phyloP scores from a whole-genome alignment of 2,329 filamentous ascomycete species.

The Cordyceps javanica region DNA sequence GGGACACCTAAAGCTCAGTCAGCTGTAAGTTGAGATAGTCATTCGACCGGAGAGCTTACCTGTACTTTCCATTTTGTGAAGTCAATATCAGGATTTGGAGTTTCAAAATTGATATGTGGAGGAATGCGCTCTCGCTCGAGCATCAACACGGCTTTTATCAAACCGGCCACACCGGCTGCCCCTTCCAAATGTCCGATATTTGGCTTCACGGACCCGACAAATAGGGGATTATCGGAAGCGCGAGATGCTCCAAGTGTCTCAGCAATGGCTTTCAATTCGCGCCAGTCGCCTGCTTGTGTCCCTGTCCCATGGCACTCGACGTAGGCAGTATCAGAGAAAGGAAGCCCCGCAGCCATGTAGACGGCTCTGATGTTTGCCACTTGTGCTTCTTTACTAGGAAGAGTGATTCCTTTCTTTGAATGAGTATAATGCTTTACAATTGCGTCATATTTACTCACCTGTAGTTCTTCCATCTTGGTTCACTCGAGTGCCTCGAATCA shows the following conservation, averaged over 20 bases:
- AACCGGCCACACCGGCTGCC: constrained; percentile 43
- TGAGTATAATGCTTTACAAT: neutral
- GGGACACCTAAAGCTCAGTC: constrained; percentile 28
- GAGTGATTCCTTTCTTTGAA: constrained; percentile 42
- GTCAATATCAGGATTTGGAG: constrained; percentile 40
- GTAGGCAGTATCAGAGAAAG: constrained; percentile 40
- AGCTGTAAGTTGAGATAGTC: neutral
- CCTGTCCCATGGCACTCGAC: constrained; percentile 57
- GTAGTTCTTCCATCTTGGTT: constrained; percentile 55
- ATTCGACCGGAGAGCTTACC: constrained; percentile 21
- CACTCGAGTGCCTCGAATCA: constrained; percentile 47
- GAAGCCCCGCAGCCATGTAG: constrained; percentile 40
- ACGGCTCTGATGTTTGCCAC: constrained; percentile 41
- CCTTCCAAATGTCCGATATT: constrained; percentile 51
- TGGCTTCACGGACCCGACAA: constrained; percentile 49
- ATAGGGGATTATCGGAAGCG: constrained; percentile 30
- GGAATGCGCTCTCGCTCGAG: constrained; percentile 47
- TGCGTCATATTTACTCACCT: constrained; percentile 24
- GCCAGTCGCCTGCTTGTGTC: constrained; percentile 49
- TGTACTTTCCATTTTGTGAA: constrained; percentile 41
- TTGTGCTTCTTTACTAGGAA: constrained; percentile 49
- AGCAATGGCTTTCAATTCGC: constrained; percentile 43
- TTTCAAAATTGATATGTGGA: constrained; percentile 44
- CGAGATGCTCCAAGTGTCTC: constrained; percentile 35
- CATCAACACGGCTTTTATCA: constrained; percentile 46